Percentiles rank a stretch among this genome's conserved stretches.
Conservation (phyloP, 768 basidiomycete species). For the Rubroboletus satanas region DNA sequence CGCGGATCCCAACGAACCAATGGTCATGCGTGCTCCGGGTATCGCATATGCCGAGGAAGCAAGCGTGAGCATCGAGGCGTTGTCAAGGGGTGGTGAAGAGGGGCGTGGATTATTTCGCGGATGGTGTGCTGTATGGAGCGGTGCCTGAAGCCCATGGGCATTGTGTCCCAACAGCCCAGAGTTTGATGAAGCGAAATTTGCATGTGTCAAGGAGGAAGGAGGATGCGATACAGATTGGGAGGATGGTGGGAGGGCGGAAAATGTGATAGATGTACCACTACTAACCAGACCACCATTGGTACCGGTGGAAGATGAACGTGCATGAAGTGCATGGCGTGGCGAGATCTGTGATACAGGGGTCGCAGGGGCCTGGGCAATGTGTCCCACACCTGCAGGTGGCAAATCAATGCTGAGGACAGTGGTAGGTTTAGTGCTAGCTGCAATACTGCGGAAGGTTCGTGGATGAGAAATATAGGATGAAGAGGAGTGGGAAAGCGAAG, state of each 20-base stretch:
- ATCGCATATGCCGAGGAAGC: conserved; percentile 90
- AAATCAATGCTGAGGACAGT: conserved; percentile 89
- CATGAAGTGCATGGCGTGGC: conserved; percentile 53
- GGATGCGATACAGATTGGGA: conserved; percentile 43
- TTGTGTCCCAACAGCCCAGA: conserved; percentile 30
- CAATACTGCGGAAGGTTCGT: conserved; percentile 76
- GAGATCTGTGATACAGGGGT: conserved; percentile 52
- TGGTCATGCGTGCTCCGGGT: conserved; percentile 50
- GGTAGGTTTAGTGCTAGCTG: conserved; percentile 91
- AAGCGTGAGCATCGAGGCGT: conserved; percentile 89
- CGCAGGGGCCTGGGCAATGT: conserved; percentile 82
- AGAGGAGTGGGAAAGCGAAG: conserved; percentile 79
- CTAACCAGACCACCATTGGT: conserved; percentile 43
- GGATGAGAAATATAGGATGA: conserved; percentile 81
- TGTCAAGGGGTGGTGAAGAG: conserved; percentile 83
- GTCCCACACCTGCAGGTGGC: conserved; percentile 75
- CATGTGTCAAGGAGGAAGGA: conserved; percentile 31
- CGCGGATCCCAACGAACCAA: conserved; percentile 41
- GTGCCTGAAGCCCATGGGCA: conserved; percentile 59
- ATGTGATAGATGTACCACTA: conserved; percentile 62
- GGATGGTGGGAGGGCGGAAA: conserved; percentile 62
- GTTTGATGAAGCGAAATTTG: conserved; percentile 24
- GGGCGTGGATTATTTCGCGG: conserved; percentile 95
- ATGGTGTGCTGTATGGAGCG: conserved; percentile 86
- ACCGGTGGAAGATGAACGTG: conserved; percentile 56